Evolutionary conservation across 139 green algal genomes (phyloP).

Genomic region (Desmodesmus armatus): DNA sequence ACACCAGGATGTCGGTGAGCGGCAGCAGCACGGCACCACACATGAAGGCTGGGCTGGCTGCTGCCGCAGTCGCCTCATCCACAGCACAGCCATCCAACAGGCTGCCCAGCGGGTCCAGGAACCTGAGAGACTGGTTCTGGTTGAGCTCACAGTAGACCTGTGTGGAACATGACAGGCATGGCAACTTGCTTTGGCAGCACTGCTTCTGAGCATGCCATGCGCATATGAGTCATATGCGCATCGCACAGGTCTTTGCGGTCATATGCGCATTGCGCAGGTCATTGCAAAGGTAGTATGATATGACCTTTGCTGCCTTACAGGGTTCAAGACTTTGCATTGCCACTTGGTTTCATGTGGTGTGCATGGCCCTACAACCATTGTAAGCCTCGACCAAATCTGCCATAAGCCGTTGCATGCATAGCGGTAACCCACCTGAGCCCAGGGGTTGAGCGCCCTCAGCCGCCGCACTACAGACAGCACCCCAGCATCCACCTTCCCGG

Average conservation of each 20-base stretch:
- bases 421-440: not conserved
- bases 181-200: no score
- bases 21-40: conserved; percentile 30
- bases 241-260: no score
- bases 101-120: conserved; percentile 25
- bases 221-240: no score
- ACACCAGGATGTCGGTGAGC: conserved; percentile 25
- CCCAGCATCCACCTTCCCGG: conserved; percentile 1
- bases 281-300: no score
- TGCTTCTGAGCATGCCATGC: no score
- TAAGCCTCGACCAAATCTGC: no score
- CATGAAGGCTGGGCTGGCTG: conserved; percentile 26
- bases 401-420: not conserved
- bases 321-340: no score
- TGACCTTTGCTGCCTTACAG: not conserved
- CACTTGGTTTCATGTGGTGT: no score
- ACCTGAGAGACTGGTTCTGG: not conserved
- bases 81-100: conserved; percentile 17
- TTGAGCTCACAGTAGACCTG: conserved; percentile 34
- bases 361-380: not conserved
- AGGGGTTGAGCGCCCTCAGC: conserved; percentile 2
- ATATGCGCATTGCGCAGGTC: no score
- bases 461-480: not conserved
- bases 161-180: not conserved
- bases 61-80: conserved; percentile 19